Percentiles rank a stretch among this genome's conserved stretches.
These are phyloP conservation scores for Tritrichomonas foetus DNA, from an alignment of 208 protist genomes.

Conservation along the genomic window DNA sequence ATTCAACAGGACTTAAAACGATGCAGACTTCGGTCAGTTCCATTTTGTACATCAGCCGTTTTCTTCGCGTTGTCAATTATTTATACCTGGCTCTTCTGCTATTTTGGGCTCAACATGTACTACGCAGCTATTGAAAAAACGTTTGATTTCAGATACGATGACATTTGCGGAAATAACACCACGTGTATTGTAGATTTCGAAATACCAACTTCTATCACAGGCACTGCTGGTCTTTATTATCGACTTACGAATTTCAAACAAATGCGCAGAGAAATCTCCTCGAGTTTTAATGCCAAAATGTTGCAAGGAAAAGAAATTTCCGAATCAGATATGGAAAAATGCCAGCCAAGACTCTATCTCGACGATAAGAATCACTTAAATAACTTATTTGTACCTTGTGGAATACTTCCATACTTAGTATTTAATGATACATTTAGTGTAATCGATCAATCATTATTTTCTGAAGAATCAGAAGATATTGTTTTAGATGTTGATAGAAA, in stretches of 20 bases:
- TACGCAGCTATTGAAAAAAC: neutral
- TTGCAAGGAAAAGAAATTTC: neutral
- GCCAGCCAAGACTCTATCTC: neutral
- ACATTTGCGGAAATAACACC: neutral
- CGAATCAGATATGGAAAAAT: neutral
- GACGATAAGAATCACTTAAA: neutral
- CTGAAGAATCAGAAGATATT: neutral
- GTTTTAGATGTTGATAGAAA: neutral
- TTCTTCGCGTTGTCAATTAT: neutral
- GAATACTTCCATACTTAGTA: neutral
- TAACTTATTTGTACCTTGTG: neutral
- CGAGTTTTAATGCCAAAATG: neutral
- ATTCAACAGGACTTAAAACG: constrained; percentile 2
- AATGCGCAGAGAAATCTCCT: neutral
- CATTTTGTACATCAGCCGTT: neutral
- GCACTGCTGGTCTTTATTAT: neutral
- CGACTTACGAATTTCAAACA: neutral
- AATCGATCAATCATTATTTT: neutral
- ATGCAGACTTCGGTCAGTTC: neutral
- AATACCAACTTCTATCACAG: neutral
- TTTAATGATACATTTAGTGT: constrained; percentile 28
- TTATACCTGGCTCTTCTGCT: neutral
- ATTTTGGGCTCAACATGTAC: neutral
- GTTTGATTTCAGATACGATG: neutral
- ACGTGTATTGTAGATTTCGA: neutral